These are phyloP conservation scores for Aureobasidium melanogenum DNA, from an alignment of 2,329 filamentous ascomycete genomes.

Conservation along the genomic window DNA sequence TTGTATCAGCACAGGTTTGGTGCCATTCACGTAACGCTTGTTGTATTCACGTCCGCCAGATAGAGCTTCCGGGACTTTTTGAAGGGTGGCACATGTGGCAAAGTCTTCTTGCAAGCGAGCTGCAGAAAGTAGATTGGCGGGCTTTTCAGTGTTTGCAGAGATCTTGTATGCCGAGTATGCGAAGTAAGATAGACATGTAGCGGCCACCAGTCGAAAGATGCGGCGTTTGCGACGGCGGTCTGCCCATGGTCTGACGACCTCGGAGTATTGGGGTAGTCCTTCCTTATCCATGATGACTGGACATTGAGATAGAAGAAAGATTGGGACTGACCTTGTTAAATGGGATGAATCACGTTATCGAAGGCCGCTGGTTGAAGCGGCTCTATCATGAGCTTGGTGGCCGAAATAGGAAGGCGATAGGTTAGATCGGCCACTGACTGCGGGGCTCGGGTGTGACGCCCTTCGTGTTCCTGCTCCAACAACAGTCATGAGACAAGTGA, in stretches of 20 bases:
- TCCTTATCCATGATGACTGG: conserved; percentile 7
- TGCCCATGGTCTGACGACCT: conserved; percentile 7
- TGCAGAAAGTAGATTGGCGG: conserved; percentile 36
- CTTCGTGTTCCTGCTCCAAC: neutral
- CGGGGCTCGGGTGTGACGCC: neutral
- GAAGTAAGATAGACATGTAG: conserved; percentile 8
- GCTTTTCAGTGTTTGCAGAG: conserved; percentile 8
- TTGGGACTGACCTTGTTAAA: neutral
- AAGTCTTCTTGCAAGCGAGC: conserved; percentile 47
- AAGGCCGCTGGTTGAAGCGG: neutral
- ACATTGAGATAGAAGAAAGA: neutral
- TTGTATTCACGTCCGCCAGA: conserved; percentile 49
- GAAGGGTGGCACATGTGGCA: conserved; percentile 47
- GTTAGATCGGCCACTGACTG: neutral
- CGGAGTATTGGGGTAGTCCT: conserved; percentile 7
- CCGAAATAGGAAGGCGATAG: conserved; percentile 6
- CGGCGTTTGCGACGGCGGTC: conserved; percentile 7
- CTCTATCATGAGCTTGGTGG: neutral
- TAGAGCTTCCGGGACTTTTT: conserved; percentile 46
- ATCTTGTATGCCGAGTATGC: conserved; percentile 9
- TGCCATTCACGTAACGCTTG: conserved; percentile 51
- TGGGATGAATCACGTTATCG: neutral
- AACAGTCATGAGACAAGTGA: neutral
- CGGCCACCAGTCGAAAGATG: conserved; percentile 6
- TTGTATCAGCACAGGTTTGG: conserved; percentile 52